Percentiles rank a stretch among this genome's conserved stretches.
Conservation (phyloP, 2,329 filamentous ascomycete species). For the Apiospora kogelbergensis region DNA sequence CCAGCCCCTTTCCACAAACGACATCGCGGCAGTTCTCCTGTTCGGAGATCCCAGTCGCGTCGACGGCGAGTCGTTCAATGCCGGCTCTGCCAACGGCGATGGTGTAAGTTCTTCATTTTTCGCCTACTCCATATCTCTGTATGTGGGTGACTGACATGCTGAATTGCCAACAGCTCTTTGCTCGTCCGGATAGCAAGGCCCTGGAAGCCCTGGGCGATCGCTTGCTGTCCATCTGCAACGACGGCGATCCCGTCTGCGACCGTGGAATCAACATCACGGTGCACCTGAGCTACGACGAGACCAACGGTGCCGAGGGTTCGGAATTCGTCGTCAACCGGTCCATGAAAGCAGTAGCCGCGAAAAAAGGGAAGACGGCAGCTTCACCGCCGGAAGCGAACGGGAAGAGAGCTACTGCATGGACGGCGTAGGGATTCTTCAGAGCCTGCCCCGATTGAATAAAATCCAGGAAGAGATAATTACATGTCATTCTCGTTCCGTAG, state of each 20-base stretch:
- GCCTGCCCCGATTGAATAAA: not conserved
- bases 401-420: not conserved
- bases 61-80: conserved; percentile 26
- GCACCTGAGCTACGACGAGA: conserved; percentile 19
- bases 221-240: conserved; percentile 21
- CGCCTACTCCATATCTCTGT: too few species aligned
- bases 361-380: not conserved
- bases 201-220: conserved; percentile 17
- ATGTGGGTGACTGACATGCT: too few species aligned
- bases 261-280: conserved; percentile 19
- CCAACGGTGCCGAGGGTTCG: conserved; percentile 16
- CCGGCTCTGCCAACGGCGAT: conserved; percentile 28
- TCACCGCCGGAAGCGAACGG: not conserved
- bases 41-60: conserved; percentile 36
- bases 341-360: not conserved
- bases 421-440: not conserved
- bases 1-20: not conserved
- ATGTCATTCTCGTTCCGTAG: not conserved
- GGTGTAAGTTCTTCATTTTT: conserved; percentile 21
- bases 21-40: conserved; percentile 18
- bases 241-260: conserved; percentile 20
- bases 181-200: conserved; percentile 16
- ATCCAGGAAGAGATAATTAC: not conserved
- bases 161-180: conserved; percentile 13
- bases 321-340: conserved; percentile 16